phyloP scores from a whole-genome alignment of 1,284 basidiomycete species.

The Pyrrhoderma lamaoense region DNA sequence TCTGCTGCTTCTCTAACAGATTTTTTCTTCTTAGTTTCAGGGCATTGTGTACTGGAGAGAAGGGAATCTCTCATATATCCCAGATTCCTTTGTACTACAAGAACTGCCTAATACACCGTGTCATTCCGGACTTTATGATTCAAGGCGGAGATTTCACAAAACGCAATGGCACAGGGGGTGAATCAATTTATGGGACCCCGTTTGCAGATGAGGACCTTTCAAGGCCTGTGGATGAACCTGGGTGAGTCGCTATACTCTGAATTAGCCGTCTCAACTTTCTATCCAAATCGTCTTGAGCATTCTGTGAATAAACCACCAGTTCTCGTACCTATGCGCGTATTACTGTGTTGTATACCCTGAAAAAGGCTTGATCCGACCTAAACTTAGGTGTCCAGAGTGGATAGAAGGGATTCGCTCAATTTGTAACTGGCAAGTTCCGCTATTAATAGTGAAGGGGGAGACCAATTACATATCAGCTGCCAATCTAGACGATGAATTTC shows the following conservation, averaged over 20 bases:
- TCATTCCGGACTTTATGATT: constrained; percentile 85
- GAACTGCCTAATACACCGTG: constrained; percentile 69
- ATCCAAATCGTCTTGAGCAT: background rate
- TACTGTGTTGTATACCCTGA: too few relatives aligned
- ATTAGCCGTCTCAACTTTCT: background rate
- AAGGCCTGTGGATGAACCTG: constrained; percentile 57
- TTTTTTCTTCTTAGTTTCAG: constrained; percentile 58
- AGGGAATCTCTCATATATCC: constrained; percentile 57
- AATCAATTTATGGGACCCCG: constrained; percentile 70
- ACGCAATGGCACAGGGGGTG: constrained; percentile 75
- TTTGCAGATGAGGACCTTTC: constrained; percentile 75
- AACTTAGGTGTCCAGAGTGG: too few relatives aligned
- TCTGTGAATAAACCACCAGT: background rate
- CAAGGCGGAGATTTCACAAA: constrained; percentile 78
- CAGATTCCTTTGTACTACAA: constrained; percentile 78
- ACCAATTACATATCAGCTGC: too few relatives aligned
- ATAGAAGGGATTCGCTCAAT: too few relatives aligned
- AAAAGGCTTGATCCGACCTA: too few relatives aligned
- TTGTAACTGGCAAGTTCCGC: too few relatives aligned
- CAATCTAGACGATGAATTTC: too few relatives aligned
- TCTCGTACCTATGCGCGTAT: too few relatives aligned
- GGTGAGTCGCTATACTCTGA: constrained; percentile 25
- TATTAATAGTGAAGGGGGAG: too few relatives aligned
- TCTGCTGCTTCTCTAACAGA: background rate
- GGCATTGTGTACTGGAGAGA: constrained; percentile 82